Percentiles rank a stretch among this genome's conserved stretches.
These are phyloP conservation scores for Aegilops longissima DNA, from an alignment of 176 grass and related monocot genomes.

Conservation along the genomic window DNA sequence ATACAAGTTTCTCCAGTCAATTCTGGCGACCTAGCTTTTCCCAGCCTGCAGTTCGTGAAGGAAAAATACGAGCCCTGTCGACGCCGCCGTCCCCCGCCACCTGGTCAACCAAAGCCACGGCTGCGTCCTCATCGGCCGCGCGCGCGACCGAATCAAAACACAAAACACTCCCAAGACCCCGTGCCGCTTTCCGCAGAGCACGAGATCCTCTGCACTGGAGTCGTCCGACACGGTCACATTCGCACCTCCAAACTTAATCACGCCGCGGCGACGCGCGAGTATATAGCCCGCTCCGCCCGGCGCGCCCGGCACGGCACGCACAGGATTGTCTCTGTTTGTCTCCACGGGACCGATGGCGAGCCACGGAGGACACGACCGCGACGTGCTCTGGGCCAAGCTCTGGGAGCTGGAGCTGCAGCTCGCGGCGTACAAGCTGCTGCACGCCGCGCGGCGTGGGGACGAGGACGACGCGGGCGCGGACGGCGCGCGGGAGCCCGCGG, in stretches of 20 bases:
- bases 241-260: not conserved
- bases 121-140: not conserved
- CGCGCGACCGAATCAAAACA: slow-evolving; percentile 31
- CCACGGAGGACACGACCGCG: slow-evolving; percentile 6
- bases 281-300: not conserved
- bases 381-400: slow-evolving; percentile 55
- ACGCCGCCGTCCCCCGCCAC: not conserved
- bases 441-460: not conserved
- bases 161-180: not conserved
- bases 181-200: not conserved
- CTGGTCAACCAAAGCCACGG: not conserved
- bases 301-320: not conserved
- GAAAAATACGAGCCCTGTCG: not conserved
- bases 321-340: not conserved
- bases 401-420: slow-evolving; percentile 53
- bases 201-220: not conserved
- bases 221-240: not conserved
- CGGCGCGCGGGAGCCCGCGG: not conserved
- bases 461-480: not conserved
- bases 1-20: too few species aligned
- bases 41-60: too few species aligned
- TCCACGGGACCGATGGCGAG: slow-evolving; percentile 27
- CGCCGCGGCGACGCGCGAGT: not conserved
- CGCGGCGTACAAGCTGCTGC: slow-evolving; percentile 49
- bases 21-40: too few species aligned